Percentiles rank a stretch among this genome's conserved stretches.
phyloP scores from a whole-genome alignment of 768 basidiomycete genomes.

The Tulasnella sp. region DNA sequence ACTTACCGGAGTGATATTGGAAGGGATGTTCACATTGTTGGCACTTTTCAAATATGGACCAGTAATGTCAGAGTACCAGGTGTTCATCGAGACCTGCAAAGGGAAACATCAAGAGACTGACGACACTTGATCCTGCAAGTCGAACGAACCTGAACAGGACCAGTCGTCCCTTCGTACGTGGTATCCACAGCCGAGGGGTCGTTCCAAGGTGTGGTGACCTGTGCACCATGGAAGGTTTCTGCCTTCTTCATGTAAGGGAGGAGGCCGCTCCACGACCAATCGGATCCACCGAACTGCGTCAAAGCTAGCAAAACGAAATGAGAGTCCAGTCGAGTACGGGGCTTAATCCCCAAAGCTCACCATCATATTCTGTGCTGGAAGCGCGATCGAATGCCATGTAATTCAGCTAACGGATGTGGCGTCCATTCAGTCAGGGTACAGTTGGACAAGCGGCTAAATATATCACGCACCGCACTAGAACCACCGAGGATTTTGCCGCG shows the following conservation, averaged over 20 bases:
- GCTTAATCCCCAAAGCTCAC: not conserved
- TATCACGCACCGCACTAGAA: conserved; percentile 4
- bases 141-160: not conserved
- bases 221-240: not conserved
- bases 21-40: not conserved
- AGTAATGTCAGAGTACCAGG: conserved; percentile 11
- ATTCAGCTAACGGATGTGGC: not conserved
- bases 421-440: not conserved
- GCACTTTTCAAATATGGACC: not conserved
- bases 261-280: conserved; percentile 4
- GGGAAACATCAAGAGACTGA: not conserved
- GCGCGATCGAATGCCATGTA: conserved; percentile 7
- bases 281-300: not conserved
- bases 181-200: conserved; percentile 3
- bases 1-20: not conserved
- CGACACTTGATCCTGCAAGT: not conserved
- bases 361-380: not conserved
- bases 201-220: conserved; percentile 2
- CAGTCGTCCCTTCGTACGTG: not conserved
- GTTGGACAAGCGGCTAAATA: not conserved
- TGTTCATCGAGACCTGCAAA: conserved; percentile 1
- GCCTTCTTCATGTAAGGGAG: conserved; percentile 8
- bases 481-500: conserved; percentile 14
- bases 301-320: not conserved
- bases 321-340: not conserved